Percentiles rank a stretch among this genome's conserved stretches.
Evolutionary conservation across 805 yeast species (phyloP).

Genomic region (Candida namnaoensis): DNA sequence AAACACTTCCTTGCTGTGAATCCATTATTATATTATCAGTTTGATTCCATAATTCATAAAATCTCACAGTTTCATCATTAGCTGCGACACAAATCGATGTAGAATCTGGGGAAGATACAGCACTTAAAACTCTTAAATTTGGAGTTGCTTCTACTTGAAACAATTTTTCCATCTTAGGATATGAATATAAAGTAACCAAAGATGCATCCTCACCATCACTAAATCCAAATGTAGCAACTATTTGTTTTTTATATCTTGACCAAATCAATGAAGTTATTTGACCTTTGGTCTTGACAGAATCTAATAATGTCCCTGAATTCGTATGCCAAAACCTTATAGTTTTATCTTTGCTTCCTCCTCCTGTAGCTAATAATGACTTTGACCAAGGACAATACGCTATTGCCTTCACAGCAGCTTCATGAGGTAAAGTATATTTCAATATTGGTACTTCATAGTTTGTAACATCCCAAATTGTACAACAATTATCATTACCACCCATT

Average conservation of each 20-base stretch:
- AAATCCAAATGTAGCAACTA: constrained; percentile 79
- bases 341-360: constrained; percentile 83
- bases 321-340: constrained; percentile 86
- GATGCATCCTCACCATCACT: constrained; percentile 43
- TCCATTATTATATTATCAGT: constrained; percentile 24
- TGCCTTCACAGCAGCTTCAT: constrained; percentile 85
- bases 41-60: constrained; percentile 64
- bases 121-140: constrained; percentile 53
- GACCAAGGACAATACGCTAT: constrained; percentile 91
- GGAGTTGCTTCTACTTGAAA: constrained; percentile 40
- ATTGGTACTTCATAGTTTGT: constrained; percentile 29
- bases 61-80: constrained; percentile 69
- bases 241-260: constrained; percentile 56
- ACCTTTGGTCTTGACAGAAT: constrained; percentile 46
- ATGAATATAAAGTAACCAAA: constrained; percentile 53
- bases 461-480: constrained; percentile 73
- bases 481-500: constrained; percentile 79
- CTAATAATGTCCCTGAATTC: constrained; percentile 61
- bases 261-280: constrained; percentile 78
- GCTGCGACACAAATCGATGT: constrained; percentile 63
- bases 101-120: constrained; percentile 58
- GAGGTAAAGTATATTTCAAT: constrained; percentile 44
- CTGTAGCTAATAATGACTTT: constrained; percentile 71
- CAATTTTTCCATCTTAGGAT: constrained; percentile 50
- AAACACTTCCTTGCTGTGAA: constrained; percentile 34